Conservation (phyloP, 805 yeast genomes). For the Kregervanrija fluxuum region DNA sequence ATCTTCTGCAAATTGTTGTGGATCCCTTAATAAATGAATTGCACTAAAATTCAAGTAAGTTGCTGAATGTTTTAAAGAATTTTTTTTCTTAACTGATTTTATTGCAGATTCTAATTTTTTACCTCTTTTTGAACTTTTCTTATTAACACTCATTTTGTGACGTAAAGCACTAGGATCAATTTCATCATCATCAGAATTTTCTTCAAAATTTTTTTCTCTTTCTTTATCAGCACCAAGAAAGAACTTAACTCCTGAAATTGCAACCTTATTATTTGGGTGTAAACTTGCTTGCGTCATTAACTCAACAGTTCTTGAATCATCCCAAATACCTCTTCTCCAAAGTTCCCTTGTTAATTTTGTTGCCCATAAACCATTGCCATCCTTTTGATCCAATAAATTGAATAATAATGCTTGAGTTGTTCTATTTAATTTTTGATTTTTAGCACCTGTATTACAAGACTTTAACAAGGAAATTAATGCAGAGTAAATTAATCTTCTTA, state of each 20-base stretch:
- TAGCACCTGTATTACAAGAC: constrained; percentile 79
- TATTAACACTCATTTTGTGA: constrained; percentile 79
- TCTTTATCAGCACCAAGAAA: constrained; percentile 94
- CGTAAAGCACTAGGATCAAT: constrained; percentile 65
- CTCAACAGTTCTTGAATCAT: constrained; percentile 94
- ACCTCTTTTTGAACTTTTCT: constrained; percentile 72
- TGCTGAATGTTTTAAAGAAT: constrained; percentile 46
- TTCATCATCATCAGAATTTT: constrained; percentile 55
- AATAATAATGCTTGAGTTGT: constrained; percentile 89
- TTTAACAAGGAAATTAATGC: constrained; percentile 74
- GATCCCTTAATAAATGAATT: constrained; percentile 87
- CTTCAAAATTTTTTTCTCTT: constrained; percentile 77
- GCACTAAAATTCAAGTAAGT: constrained; percentile 89
- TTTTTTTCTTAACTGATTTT: constrained; percentile 60
- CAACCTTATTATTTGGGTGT: constrained; percentile 81
- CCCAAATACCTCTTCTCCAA: constrained; percentile 99
- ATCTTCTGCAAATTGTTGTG: constrained; percentile 94
- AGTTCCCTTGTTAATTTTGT: constrained; percentile 89
- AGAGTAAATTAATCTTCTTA: constrained; percentile 76
- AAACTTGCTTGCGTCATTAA: constrained; percentile 93
- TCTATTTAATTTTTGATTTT: constrained; percentile 82
- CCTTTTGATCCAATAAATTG: constrained; percentile 75
- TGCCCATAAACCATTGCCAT: constrained; percentile 85
- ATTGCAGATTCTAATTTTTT: constrained; percentile 74
- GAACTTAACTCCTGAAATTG: constrained; percentile 83